These are phyloP conservation scores for Tanozyma kutaoensis DNA, from an alignment of 805 yeast species.

Conservation along the genomic window DNA sequence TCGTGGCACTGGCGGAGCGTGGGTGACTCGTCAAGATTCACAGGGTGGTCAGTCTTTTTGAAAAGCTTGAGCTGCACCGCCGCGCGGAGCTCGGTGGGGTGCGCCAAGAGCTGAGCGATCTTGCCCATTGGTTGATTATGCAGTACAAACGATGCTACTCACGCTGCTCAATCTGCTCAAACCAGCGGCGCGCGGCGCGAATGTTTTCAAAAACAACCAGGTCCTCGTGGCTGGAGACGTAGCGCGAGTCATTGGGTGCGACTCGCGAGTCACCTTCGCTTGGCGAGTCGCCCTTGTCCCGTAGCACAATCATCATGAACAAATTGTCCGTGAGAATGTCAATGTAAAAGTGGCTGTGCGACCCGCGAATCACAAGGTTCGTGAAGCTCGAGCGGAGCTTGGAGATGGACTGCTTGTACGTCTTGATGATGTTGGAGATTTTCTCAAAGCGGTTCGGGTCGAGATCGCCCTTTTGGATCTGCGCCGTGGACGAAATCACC, in stretches of 20 bases:
- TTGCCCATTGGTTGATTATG: conserved; percentile 37
- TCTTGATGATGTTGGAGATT: conserved; percentile 85
- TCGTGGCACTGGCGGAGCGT: conserved; percentile 49
- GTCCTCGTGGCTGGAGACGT: conserved; percentile 23
- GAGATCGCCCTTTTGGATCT: conserved; percentile 21
- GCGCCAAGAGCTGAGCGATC: conserved; percentile 40
- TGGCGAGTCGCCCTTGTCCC: conserved; percentile 27
- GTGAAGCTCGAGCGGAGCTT: conserved; percentile 78
- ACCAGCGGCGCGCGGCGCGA: conserved; percentile 41
- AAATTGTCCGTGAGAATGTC: conserved; percentile 47
- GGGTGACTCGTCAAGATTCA: conserved; percentile 16
- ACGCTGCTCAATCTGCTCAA: conserved; percentile 28
- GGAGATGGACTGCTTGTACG: conserved; percentile 84
- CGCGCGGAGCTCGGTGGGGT: conserved; percentile 63
- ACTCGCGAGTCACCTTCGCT: too few relatives aligned
- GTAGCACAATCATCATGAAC: conserved; percentile 47
- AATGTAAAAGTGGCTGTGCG: conserved; percentile 30
- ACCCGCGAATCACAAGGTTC: conserved; percentile 58
- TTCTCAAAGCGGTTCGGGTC: conserved; percentile 94
- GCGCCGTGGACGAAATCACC: conserved; percentile 52
- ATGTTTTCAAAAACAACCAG: conserved; percentile 42
- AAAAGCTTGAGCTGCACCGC: conserved; percentile 45
- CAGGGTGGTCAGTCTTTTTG: conserved; percentile 40
- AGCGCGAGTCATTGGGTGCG: conserved; percentile 4
- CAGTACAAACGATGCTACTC: conserved; percentile 1